Evolutionary conservation across 2,329 filamentous ascomycete species (phyloP).

Genomic region (Sphaerulina vaccinii): DNA sequence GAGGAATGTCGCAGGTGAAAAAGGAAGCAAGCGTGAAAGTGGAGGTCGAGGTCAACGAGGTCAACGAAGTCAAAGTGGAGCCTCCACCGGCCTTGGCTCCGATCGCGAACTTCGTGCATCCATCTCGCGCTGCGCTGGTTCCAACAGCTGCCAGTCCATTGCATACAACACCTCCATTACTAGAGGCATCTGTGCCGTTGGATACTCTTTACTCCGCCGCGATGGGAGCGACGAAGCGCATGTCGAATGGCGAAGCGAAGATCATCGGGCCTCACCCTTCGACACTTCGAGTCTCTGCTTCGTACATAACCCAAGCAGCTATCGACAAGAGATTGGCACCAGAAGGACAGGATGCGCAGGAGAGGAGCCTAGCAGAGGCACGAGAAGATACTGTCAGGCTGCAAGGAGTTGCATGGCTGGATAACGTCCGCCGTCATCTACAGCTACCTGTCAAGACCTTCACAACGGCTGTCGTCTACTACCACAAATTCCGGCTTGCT

Average conservation of each 20-base stretch:
- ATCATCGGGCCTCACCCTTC: slow-evolving; percentile 57
- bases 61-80: background rate
- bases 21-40: background rate
- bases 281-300: slow-evolving; percentile 64
- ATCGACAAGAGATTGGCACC: slow-evolving; percentile 66
- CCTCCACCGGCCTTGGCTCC: slow-evolving; percentile 7
- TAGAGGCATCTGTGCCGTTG: slow-evolving; percentile 9
- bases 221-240: slow-evolving; percentile 36
- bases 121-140: slow-evolving; percentile 6
- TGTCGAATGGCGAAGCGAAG: slow-evolving; percentile 36
- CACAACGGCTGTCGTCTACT: slow-evolving; percentile 87
- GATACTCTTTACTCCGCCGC: background rate
- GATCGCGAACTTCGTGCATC: slow-evolving; percentile 10
- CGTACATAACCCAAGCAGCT: slow-evolving; percentile 79
- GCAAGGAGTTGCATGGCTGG: slow-evolving; percentile 85
- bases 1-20: background rate
- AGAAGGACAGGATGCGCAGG: slow-evolving; percentile 66
- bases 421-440: slow-evolving; percentile 74
- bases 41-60: background rate
- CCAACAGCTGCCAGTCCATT: background rate
- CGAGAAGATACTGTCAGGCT: slow-evolving; percentile 78
- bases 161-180: background rate
- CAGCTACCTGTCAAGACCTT: slow-evolving; percentile 89
- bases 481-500: slow-evolving; percentile 85
- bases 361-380: slow-evolving; percentile 48